Evolutionary conservation across 2,329 filamentous ascomycete species (phyloP), one percentile per base, ranked within the genome.

Genomic region (Trichoderma sp.): DNA sequence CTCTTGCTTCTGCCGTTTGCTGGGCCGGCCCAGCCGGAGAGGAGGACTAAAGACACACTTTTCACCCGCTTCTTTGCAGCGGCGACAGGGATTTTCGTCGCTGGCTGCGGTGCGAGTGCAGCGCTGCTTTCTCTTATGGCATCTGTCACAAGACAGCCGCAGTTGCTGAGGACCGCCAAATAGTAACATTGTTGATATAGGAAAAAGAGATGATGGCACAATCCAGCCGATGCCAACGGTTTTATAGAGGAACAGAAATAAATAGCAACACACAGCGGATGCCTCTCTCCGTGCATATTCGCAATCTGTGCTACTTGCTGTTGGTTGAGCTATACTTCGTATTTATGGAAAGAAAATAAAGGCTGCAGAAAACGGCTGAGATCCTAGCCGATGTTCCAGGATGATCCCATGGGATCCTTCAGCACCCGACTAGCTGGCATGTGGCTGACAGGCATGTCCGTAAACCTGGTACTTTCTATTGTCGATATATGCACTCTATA

Each of bases 71-170:
- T 60, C 59, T 28, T 60, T 60, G 37, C 59, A 60, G 3, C 59
- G 59, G 8, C 59, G 59, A 24, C 59, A 60, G 6, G 59, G 39
- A n/a, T 49, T 60, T 16, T 60, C 59, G 39, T 60, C 39, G 4
- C n/a, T 60, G 26, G 39, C 26, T 10, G 59, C 28, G 26, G 59
- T 60, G 6, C 59, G 59, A 18, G 39, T 60, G 16, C 59, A 60
- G 5, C 59, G 37, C 16, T 60, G 59, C 21, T 60, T 60, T 60
- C 59, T 39, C 49, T 60, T 60, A 32, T 60, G 59, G n/a, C 59
- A 60, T 24, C 59, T 46, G 37, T 60, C 59, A 49, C 59, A 60
- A 32, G 59, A 60, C 18, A 60, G 5, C 1, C 59, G 59, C 16
- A 60, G 59, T 7, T 49, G 59, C 46, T 21, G 59, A 16, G 39